Evolutionary conservation across 2,329 filamentous ascomycete species (phyloP).

Genomic region (Harringtonia aguacate): DNA sequence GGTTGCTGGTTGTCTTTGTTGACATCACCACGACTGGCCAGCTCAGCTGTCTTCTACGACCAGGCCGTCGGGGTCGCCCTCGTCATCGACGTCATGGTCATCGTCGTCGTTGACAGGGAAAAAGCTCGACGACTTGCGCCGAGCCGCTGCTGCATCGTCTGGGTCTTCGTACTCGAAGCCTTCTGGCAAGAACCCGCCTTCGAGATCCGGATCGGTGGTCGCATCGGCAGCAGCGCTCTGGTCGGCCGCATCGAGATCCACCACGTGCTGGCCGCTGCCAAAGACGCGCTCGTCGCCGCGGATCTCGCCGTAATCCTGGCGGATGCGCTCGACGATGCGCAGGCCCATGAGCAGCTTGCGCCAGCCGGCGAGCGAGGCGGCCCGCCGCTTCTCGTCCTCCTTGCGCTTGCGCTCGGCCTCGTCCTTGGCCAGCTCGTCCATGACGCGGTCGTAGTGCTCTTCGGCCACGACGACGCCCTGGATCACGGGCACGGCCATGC

Average conservation of each 20-base stretch:
- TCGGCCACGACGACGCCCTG: constrained; percentile 80
- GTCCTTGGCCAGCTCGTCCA: constrained; percentile 70
- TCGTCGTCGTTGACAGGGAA: constrained; percentile 35
- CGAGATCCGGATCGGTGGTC: constrained; percentile 37
- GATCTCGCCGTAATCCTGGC: constrained; percentile 62
- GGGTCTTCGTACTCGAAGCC: constrained; percentile 39
- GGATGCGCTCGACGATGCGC: constrained; percentile 68
- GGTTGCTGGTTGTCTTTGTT: too few species aligned
- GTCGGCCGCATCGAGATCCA: constrained; percentile 1
- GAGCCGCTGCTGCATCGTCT: constrained; percentile 14
- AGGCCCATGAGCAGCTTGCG: constrained; percentile 78
- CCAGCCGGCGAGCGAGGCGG: constrained; percentile 66
- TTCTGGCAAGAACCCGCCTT: constrained; percentile 51
- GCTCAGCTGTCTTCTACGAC: neutral
- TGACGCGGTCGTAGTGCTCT: constrained; percentile 63
- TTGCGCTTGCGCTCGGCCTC: constrained; percentile 65
- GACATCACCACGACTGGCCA: too few species aligned
- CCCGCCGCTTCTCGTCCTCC: constrained; percentile 74
- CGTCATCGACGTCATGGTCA: constrained; percentile 25
- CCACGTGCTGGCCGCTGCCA: constrained; percentile 33
- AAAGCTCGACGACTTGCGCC: constrained; percentile 30
- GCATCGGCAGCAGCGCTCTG: neutral
- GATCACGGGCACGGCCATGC: constrained; percentile 87
- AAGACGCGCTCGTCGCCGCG: constrained; percentile 35
- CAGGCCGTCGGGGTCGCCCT: constrained; percentile 5